phyloP scores from a whole-genome alignment of 768 basidiomycete species.

The Agrocybe praecox region DNA sequence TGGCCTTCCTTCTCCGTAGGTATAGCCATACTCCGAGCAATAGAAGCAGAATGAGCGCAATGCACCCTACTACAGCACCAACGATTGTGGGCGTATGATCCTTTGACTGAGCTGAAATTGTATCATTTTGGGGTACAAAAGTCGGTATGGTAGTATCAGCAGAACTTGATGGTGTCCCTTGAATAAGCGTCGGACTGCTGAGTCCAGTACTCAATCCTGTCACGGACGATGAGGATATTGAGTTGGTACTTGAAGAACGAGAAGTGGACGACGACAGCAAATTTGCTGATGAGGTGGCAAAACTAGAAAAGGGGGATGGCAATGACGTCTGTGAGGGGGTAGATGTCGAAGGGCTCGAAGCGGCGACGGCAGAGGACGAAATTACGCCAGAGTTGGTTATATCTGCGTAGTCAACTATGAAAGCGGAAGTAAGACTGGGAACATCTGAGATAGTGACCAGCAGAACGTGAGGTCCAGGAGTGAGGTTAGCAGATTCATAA shows the following conservation, averaged over 20 bases:
- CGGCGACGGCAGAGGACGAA: neutral
- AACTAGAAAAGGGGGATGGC: neutral
- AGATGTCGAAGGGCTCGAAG: neutral
- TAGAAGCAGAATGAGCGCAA: neutral
- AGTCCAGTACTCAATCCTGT: neutral
- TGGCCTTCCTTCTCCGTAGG: neutral
- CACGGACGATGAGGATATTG: neutral
- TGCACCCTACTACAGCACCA: neutral
- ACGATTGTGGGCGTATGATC: neutral
- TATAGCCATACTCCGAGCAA: neutral
- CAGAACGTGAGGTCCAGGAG: neutral
- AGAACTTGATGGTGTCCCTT: neutral
- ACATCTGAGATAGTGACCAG: neutral
- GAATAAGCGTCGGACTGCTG: neutral
- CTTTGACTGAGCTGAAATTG: neutral
- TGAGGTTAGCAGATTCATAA: neutral
- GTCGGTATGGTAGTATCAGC: neutral
- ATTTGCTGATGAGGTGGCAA: neutral
- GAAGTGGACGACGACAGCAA: neutral
- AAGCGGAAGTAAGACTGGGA: neutral
- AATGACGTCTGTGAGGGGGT: neutral
- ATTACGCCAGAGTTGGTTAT: neutral
- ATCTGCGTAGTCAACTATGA: neutral
- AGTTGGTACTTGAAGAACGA: neutral
- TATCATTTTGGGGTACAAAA: neutral